Conservation (phyloP, 768 basidiomycete genomes). For the Phanerochaete carnosa region DNA sequence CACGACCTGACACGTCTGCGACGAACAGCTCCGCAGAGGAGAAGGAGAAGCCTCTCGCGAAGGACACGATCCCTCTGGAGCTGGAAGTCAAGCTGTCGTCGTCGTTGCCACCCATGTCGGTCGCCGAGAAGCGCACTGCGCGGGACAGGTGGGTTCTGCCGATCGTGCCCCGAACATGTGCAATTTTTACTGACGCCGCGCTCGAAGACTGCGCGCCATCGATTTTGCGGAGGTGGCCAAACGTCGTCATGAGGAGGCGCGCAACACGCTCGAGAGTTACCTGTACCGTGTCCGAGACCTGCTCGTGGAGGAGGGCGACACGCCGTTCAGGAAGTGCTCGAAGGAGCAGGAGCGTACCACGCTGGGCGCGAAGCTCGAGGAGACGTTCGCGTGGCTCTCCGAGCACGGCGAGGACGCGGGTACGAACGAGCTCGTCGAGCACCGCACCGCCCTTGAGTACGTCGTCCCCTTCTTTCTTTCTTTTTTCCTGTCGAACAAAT, state of each 20-base stretch:
- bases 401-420: constrained; percentile 83
- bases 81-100: constrained; percentile 61
- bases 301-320: constrained; percentile 60
- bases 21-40: constrained; percentile 25
- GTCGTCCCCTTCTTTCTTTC: constrained; percentile 29
- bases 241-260: constrained; percentile 79
- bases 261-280: constrained; percentile 89
- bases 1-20: constrained; percentile 19
- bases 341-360: constrained; percentile 63
- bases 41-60: constrained; percentile 29
- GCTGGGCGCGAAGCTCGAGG: constrained; percentile 66
- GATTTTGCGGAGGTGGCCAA: constrained; percentile 77
- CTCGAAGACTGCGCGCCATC: constrained; percentile 67
- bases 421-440: constrained; percentile 68
- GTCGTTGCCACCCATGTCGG: constrained; percentile 71
- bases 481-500: too few relatives aligned
- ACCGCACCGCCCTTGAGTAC: constrained; percentile 81
- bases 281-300: constrained; percentile 89
- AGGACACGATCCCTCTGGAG: constrained; percentile 66
- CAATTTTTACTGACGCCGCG: neutral
- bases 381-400: constrained; percentile 78
- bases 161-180: neutral
- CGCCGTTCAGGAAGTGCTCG: constrained; percentile 86
- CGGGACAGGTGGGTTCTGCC: constrained; percentile 57
- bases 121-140: constrained; percentile 70